Evolutionary conservation across 371 early-diverging fungal species (phyloP).

Genomic region (Dinochytrium kinnereticum): DNA sequence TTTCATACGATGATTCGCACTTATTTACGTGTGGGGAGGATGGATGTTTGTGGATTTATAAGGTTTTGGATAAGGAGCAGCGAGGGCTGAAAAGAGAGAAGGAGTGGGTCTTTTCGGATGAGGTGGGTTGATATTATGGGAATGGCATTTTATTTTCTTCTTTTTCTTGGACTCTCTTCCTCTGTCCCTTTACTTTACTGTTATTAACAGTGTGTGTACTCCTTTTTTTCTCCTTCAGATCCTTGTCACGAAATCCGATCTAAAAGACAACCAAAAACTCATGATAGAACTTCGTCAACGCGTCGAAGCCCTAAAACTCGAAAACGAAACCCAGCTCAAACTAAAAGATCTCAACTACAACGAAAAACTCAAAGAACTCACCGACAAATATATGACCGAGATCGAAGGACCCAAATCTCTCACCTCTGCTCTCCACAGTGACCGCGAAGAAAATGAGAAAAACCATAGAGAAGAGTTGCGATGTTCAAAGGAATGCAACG

Average conservation of each 20-base stretch:
- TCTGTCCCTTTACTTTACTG: no score
- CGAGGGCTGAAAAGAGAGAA: slow-evolving; percentile 46
- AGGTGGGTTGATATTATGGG: slow-evolving; percentile 30
- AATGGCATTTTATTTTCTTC: no score
- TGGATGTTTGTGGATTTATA: slow-evolving; percentile 54
- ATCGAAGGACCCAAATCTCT: slow-evolving; percentile 48
- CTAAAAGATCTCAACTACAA: slow-evolving; percentile 50
- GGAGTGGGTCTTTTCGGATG: slow-evolving; percentile 49
- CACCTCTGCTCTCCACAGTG: slow-evolving; percentile 33
- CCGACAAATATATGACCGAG: slow-evolving; percentile 49
- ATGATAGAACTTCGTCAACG: slow-evolving; percentile 50
- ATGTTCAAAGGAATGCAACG: slow-evolving; percentile 25
- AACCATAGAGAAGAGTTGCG: slow-evolving; percentile 36
- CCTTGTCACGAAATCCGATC: slow-evolving; percentile 58
- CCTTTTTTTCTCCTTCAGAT: slow-evolving; percentile 48
- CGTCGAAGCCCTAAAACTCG: slow-evolving; percentile 56
- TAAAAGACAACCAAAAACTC: slow-evolving; percentile 46
- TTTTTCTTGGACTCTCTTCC: no score
- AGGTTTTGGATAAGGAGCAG: slow-evolving; percentile 44
- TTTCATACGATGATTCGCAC: slow-evolving; percentile 55
- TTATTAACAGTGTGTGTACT: neutral
- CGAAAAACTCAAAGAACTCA: slow-evolving; percentile 51
- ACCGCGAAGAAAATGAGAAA: slow-evolving; percentile 40
- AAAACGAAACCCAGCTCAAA: slow-evolving; percentile 52
- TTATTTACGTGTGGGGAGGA: slow-evolving; percentile 59